phyloP scores from a whole-genome alignment of 2,329 filamentous ascomycete genomes.

The Talaromyces sp. region DNA sequence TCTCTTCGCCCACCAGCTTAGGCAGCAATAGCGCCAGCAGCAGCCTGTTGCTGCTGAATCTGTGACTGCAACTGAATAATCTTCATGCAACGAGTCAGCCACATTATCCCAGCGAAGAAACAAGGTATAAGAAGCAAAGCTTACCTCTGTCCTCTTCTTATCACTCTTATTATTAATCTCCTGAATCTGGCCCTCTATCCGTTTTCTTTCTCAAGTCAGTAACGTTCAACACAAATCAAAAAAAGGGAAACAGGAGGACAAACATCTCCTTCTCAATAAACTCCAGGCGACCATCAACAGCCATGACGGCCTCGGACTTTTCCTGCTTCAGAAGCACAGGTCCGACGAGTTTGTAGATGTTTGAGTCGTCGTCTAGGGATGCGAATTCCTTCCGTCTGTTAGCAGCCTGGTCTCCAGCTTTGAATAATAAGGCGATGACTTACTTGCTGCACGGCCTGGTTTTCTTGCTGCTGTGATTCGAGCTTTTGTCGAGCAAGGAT shows the following conservation, averaged over 20 bases:
- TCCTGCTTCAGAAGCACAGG: slow-evolving; percentile 95
- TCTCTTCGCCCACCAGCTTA: slow-evolving; percentile 21
- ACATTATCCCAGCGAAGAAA: not conserved
- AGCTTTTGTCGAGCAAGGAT: slow-evolving; percentile 84
- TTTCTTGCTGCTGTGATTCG: slow-evolving; percentile 90
- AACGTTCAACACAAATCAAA: slow-evolving; percentile 3
- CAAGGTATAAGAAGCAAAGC: slow-evolving; percentile 22
- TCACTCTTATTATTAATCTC: slow-evolving; percentile 64
- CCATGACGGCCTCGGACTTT: slow-evolving; percentile 80
- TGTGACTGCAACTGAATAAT: slow-evolving; percentile 24
- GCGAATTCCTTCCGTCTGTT: slow-evolving; percentile 63
- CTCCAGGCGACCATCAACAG: slow-evolving; percentile 83
- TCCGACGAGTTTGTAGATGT: slow-evolving; percentile 93
- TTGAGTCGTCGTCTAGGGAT: slow-evolving; percentile 72
- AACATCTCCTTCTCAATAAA: slow-evolving; percentile 95
- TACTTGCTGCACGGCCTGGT: slow-evolving; percentile 79
- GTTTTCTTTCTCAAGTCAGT: slow-evolving; percentile 48
- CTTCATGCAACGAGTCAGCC: not conserved
- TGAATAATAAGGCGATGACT: not conserved
- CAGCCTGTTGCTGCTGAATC: slow-evolving; percentile 34
- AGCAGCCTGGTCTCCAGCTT: not conserved
- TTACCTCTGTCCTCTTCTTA: slow-evolving; percentile 62
- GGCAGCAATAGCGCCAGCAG: slow-evolving; percentile 31
- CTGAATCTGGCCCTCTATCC: slow-evolving; percentile 64
- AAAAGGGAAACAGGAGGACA: not conserved